These are phyloP conservation scores for Casuarina glauca DNA, from an alignment of 306 rosid species.

Conservation along the genomic window DNA sequence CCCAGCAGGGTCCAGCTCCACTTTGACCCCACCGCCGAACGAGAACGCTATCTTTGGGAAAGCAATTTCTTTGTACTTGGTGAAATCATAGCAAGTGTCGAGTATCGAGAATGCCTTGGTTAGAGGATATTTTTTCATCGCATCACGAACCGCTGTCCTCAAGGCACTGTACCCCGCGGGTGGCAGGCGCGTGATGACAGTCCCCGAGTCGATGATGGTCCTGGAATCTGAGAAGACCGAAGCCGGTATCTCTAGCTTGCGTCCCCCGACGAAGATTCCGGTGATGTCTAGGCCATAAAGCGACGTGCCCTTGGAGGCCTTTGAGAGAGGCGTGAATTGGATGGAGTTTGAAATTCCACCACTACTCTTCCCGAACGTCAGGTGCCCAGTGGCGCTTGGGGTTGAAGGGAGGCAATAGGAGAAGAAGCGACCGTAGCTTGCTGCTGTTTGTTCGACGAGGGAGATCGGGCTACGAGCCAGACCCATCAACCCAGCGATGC, in stretches of 20 bases:
- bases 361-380: constrained; percentile 39
- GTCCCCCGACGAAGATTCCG: constrained; percentile 48
- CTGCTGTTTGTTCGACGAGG: constrained; percentile 60
- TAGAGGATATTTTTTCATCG: constrained; percentile 45
- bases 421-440: constrained; percentile 48
- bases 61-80: neutral
- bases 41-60: constrained; percentile 47
- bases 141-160: constrained; percentile 31
- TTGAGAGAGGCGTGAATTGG: constrained; percentile 53
- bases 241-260: constrained; percentile 32
- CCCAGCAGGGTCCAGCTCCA: constrained; percentile 36
- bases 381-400: constrained; percentile 52
- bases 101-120: constrained; percentile 33
- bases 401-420: constrained; percentile 78
- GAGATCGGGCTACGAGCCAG: constrained; percentile 69
- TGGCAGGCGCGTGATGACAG: constrained; percentile 61
- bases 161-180: constrained; percentile 52
- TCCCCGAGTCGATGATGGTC: constrained; percentile 69
- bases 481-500: constrained; percentile 69
- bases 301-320: constrained; percentile 18
- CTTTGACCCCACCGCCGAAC: constrained; percentile 31
- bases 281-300: constrained; percentile 51
- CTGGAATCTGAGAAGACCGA: constrained; percentile 48
- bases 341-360: neutral
- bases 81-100: constrained; percentile 73